phyloP scores from a whole-genome alignment of 306 rosid genomes.

The Vigna reflexopilosa region DNA sequence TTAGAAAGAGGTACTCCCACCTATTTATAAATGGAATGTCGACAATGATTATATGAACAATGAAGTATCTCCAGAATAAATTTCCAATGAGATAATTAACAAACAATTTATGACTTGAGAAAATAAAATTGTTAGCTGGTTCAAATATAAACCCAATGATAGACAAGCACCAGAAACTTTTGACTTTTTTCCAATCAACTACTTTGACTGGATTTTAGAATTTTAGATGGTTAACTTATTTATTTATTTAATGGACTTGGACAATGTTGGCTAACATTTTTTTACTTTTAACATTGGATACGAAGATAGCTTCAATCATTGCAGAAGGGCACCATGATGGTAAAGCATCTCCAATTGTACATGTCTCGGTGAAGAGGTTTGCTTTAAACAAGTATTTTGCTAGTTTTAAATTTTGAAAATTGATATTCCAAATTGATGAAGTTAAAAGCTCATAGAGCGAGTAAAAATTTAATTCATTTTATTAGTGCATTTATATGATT shows the following conservation, averaged over 20 bases:
- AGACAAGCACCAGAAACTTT: not conserved
- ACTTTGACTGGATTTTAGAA: too few relatives aligned
- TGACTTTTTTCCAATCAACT: not conserved
- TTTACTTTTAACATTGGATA: too few relatives aligned
- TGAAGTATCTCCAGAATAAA: not conserved
- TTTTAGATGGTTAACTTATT: too few relatives aligned
- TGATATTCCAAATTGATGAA: not conserved
- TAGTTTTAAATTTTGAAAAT: conserved; percentile 33
- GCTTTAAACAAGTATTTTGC: conserved; percentile 18
- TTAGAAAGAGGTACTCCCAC: not conserved
- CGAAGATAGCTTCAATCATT: conserved; percentile 49
- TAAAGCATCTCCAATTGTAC: conserved; percentile 66
- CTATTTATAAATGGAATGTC: not conserved
- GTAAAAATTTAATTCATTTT: not conserved
- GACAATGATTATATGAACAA: not conserved
- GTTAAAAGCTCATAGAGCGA: not conserved
- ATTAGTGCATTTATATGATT: not conserved
- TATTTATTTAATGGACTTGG: too few relatives aligned
- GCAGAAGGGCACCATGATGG: conserved; percentile 63
- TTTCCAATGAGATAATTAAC: not conserved
- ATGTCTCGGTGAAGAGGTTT: conserved; percentile 99
- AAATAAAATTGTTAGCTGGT: not conserved
- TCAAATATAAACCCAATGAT: not conserved
- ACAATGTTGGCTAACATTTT: too few relatives aligned
- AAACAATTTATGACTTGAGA: not conserved